A percentile compares a stretch with the other conserved stretches of the same genome.
These are phyloP conservation scores for Ceriops decandra DNA, from an alignment of 345 rosid genomes.

Conservation along the genomic window DNA sequence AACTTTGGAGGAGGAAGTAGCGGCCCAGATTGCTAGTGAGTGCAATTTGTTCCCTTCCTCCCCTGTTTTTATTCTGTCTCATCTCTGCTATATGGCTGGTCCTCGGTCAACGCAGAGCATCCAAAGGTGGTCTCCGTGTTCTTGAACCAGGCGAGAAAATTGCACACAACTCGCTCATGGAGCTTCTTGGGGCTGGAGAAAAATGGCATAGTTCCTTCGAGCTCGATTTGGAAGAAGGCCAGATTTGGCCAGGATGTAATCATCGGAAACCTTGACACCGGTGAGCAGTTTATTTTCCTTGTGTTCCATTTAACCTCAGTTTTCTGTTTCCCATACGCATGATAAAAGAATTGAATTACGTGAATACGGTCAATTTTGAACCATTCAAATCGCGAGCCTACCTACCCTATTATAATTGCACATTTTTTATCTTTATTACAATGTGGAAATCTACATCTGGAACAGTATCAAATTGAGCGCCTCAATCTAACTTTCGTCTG, in stretches of 20 bases:
- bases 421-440: no score
- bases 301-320: background rate
- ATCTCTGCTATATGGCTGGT: background rate
- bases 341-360: no score
- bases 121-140: constrained; percentile 60
- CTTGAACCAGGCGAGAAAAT: constrained; percentile 40
- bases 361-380: no score
- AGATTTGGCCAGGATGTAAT: constrained; percentile 40
- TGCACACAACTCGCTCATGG: constrained; percentile 71
- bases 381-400: no score
- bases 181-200: constrained; percentile 43
- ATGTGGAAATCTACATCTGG: no score
- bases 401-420: no score
- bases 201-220: constrained; percentile 16
- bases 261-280: constrained; percentile 46
- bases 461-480: no score
- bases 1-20: constrained; percentile 27
- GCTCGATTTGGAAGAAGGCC: constrained; percentile 31
- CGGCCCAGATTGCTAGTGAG: constrained; percentile 30
- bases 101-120: constrained; percentile 35
- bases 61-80: constrained; percentile 1
- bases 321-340: no score
- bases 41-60: background rate
- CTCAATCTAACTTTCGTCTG: no score
- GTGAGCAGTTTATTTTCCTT: constrained; percentile 9